phyloP scores from a whole-genome alignment of 331 rosid genomes.

The Rhamnella rubrinervis region DNA sequence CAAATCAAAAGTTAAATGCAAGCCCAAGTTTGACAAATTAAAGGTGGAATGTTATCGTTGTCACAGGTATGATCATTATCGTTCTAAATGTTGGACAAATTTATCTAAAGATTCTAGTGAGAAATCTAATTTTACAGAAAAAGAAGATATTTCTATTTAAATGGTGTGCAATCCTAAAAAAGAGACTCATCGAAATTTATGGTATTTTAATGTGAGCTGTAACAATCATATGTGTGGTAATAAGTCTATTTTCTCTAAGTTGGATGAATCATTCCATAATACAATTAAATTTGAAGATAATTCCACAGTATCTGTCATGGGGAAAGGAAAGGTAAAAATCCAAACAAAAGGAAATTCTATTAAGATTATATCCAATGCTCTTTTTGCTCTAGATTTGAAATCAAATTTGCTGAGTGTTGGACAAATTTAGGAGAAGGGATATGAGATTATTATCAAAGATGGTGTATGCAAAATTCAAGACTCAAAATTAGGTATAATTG shows the following conservation, averaged over 20 bases:
- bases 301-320: not conserved
- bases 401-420: not conserved
- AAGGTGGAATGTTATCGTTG: too few species aligned
- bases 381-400: not conserved
- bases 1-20: too few species aligned
- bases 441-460: too few species aligned
- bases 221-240: not conserved
- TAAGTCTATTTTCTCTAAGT: not conserved
- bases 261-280: not conserved
- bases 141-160: not conserved
- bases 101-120: too few species aligned
- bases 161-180: not conserved
- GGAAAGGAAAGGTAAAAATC: not conserved
- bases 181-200: not conserved
- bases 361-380: not conserved
- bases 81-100: too few species aligned
- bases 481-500: too few species aligned
- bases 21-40: too few species aligned
- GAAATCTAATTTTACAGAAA: too few species aligned
- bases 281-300: not conserved
- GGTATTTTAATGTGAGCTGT: not conserved
- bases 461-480: not conserved
- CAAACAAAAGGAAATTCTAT: not conserved
- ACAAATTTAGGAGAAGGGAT: not conserved
- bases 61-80: too few species aligned